Conservation (phyloP, 192 early-diverging fungal species). For the Entomortierella parvispora region DNA sequence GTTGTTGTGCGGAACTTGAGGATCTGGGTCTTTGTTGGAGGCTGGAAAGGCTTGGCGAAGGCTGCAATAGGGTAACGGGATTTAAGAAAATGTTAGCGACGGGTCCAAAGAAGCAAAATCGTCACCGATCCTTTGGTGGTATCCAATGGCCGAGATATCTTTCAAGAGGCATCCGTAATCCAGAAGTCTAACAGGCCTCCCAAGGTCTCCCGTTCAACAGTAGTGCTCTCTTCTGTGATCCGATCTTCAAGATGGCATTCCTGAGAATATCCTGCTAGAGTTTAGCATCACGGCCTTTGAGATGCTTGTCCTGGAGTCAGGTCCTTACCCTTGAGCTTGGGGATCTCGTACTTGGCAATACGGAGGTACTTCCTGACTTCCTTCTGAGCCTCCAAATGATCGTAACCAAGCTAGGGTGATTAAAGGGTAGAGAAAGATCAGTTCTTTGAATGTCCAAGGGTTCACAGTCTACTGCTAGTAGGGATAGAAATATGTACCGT, state of each 20-base stretch:
- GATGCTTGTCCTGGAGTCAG: too few species aligned
- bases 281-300: too few species aligned
- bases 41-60: slow-evolving; percentile 62
- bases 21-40: slow-evolving; percentile 57
- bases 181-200: too few species aligned
- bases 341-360: slow-evolving; percentile 66
- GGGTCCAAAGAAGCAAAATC: not conserved
- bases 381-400: slow-evolving; percentile 56
- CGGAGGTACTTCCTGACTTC: slow-evolving; percentile 67
- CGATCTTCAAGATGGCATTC: too few species aligned
- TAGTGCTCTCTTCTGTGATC: too few species aligned
- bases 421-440: not conserved
- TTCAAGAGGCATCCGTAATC: too few species aligned
- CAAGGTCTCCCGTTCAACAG: too few species aligned
- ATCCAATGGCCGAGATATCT: too few species aligned
- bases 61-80: slow-evolving; percentile 35
- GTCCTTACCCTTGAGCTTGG: slow-evolving; percentile 64
- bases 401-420: slow-evolving; percentile 50
- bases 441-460: not conserved
- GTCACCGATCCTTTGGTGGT: too few species aligned
- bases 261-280: too few species aligned
- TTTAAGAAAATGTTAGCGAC: not conserved
- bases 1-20: slow-evolving; percentile 61
- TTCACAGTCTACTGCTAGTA: too few species aligned
- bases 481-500: slow-evolving; percentile 53